These are phyloP conservation scores for Mentha longifolia DNA, from an alignment of 257 asterid genomes.

Conservation along the genomic window DNA sequence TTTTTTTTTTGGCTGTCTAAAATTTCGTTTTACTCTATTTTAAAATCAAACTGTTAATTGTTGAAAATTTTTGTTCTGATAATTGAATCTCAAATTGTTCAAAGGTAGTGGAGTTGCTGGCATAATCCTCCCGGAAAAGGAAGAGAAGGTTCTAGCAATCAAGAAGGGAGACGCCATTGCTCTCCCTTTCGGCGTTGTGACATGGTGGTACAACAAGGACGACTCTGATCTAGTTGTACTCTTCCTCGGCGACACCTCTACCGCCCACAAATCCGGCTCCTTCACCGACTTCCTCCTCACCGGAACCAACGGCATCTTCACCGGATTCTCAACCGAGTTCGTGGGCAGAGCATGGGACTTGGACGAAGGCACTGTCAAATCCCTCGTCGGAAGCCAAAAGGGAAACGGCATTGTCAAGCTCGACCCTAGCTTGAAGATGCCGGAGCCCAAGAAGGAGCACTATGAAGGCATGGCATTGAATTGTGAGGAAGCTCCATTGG, in stretches of 20 bases:
- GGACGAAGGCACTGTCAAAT: constrained; percentile 40
- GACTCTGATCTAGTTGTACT: constrained; percentile 54
- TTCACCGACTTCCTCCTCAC: constrained; percentile 58
- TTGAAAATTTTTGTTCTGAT: background rate
- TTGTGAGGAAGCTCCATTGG: constrained; percentile 63
- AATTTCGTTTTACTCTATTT: too few relatives aligned
- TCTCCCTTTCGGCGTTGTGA: constrained; percentile 82
- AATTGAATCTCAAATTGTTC: background rate
- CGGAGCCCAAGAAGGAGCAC: constrained; percentile 56
- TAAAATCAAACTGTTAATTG: background rate
- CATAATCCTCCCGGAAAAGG: constrained; percentile 80
- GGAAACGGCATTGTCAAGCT: constrained; percentile 49
- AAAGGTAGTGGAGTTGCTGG: constrained; percentile 83
- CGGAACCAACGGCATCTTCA: constrained; percentile 57
- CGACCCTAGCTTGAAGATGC: constrained; percentile 42
- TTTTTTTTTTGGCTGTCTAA: too few relatives aligned
- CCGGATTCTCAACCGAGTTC: constrained; percentile 56
- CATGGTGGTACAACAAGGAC: constrained; percentile 90
- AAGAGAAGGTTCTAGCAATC: constrained; percentile 79
- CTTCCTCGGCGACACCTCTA: constrained; percentile 61
- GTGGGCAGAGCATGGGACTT: constrained; percentile 59
- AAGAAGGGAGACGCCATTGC: constrained; percentile 89
- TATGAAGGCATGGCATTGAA: constrained; percentile 54
- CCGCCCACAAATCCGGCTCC: constrained; percentile 56
- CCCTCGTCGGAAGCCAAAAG: constrained; percentile 46